phyloP scores from a whole-genome alignment of 768 basidiomycete genomes.

The Solioccasus polychromus region DNA sequence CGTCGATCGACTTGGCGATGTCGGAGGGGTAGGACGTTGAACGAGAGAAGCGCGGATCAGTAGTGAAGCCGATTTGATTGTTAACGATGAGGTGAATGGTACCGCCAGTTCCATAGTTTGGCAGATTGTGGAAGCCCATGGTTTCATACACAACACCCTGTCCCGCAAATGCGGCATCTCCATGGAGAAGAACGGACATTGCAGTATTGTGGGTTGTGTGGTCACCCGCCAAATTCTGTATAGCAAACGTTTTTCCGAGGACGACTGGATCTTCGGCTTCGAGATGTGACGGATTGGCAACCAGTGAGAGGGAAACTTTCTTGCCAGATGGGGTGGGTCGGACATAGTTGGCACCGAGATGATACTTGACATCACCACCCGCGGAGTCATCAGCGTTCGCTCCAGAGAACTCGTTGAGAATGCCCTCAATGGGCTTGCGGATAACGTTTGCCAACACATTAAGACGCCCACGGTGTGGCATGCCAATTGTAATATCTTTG shows the following conservation, averaged over 20 bases:
- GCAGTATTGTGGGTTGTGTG: slow-evolving; percentile 77
- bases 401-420: slow-evolving; percentile 94
- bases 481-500: slow-evolving; percentile 95
- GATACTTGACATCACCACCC: slow-evolving; percentile 98
- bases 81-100: slow-evolving; percentile 98
- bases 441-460: slow-evolving; percentile 99
- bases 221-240: slow-evolving; percentile 93
- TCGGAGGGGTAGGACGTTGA: slow-evolving; percentile 98
- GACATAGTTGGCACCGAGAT: slow-evolving; percentile 98
- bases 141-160: slow-evolving; percentile 99
- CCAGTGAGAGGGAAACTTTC: slow-evolving; percentile 94
- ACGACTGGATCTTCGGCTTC: slow-evolving; percentile 98
- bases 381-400: slow-evolving; percentile 68
- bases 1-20: slow-evolving; percentile 96
- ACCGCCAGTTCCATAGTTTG: slow-evolving; percentile 94
- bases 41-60: slow-evolving; percentile 94
- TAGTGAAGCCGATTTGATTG: slow-evolving; percentile 99
- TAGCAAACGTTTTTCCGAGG: slow-evolving; percentile 96
- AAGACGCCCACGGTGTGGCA: slow-evolving; percentile 98
- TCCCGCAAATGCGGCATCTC: slow-evolving; percentile 97
- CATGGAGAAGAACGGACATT: slow-evolving; percentile 94
- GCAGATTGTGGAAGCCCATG: slow-evolving; percentile 96
- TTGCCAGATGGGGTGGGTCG: slow-evolving; percentile 97
- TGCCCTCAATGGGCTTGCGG: slow-evolving; percentile 96
- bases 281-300: slow-evolving; percentile 97